Conservation (phyloP, 164 flowering plant genomes). For the Nelumbo lutea region DNA sequence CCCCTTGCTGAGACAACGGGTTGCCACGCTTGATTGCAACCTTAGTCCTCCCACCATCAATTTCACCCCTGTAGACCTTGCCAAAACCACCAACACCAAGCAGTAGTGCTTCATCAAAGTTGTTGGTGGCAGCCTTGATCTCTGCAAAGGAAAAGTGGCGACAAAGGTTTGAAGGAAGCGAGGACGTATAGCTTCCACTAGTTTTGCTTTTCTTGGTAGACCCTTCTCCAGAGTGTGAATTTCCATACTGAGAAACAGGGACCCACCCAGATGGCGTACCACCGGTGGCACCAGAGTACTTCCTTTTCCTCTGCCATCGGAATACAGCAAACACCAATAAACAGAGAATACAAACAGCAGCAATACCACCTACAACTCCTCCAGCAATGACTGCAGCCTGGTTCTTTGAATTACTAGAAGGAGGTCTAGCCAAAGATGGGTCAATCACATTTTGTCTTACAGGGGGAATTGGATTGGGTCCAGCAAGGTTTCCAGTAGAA, state of each 20-base stretch:
- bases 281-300: slow-evolving; percentile 25
- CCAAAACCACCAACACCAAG: slow-evolving; percentile 51
- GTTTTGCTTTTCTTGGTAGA: slow-evolving; percentile 25
- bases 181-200: slow-evolving; percentile 28
- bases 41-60: slow-evolving; percentile 27
- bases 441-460: slow-evolving; percentile 1
- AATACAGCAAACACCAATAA: slow-evolving; percentile 17
- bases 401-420: slow-evolving; percentile 9
- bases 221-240: slow-evolving; percentile 22
- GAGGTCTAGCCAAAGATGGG: not conserved
- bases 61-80: slow-evolving; percentile 42
- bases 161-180: slow-evolving; percentile 36
- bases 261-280: slow-evolving; percentile 27
- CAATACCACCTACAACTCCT: slow-evolving; percentile 23
- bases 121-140: slow-evolving; percentile 39
- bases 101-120: slow-evolving; percentile 32
- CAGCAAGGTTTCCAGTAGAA: slow-evolving; percentile 33
- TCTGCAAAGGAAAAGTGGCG: slow-evolving; percentile 46
- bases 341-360: slow-evolving; percentile 15
- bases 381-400: slow-evolving; percentile 21
- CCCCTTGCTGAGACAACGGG: slow-evolving; percentile 40
- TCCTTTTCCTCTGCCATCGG: slow-evolving; percentile 16
- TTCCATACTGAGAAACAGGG: slow-evolving; percentile 25
- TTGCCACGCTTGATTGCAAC: slow-evolving; percentile 49
- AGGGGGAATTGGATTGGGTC: slow-evolving; percentile 25